Conservation (phyloP, 2,329 filamentous ascomycete species). For the Fusarium chlamydosporum region DNA sequence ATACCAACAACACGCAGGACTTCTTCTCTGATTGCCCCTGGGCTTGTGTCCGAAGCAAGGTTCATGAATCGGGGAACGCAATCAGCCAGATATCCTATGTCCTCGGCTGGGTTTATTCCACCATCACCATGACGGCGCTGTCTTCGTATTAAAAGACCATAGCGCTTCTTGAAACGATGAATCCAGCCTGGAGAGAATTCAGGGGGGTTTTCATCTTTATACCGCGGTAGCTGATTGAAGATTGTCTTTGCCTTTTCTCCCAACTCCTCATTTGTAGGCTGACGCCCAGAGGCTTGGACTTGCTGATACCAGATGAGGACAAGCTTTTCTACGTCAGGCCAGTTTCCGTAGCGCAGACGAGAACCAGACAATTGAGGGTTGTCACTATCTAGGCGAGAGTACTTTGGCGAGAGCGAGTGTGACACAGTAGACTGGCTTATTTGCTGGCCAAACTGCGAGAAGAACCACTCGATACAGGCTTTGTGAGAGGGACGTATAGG, state of each 20-base stretch:
- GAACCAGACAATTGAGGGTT: constrained; percentile 72
- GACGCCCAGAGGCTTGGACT: constrained; percentile 65
- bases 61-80: constrained; percentile 72
- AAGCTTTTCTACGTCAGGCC: constrained; percentile 73
- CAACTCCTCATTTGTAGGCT: constrained; percentile 73
- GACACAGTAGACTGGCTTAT: constrained; percentile 75
- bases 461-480: constrained; percentile 75
- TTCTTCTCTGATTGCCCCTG: constrained; percentile 70
- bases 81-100: constrained; percentile 72
- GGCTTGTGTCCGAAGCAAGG: constrained; percentile 70
- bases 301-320: constrained; percentile 70
- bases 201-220: constrained; percentile 71
- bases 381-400: constrained; percentile 72
- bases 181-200: constrained; percentile 76
- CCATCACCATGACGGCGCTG: constrained; percentile 67
- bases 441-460: constrained; percentile 68
- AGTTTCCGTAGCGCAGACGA: constrained; percentile 73
- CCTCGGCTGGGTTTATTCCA: constrained; percentile 64
- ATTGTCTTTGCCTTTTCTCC: constrained; percentile 73
- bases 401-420: constrained; percentile 73
- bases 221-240: constrained; percentile 70
- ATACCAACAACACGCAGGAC: constrained; percentile 69
- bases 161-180: constrained; percentile 74
- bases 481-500: constrained; percentile 71
- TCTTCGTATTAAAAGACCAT: constrained; percentile 69